Base-by-base conservation (phyloP, 2,329 filamentous ascomycete genomes). In the Pseudocercospora fuligena region DNA sequence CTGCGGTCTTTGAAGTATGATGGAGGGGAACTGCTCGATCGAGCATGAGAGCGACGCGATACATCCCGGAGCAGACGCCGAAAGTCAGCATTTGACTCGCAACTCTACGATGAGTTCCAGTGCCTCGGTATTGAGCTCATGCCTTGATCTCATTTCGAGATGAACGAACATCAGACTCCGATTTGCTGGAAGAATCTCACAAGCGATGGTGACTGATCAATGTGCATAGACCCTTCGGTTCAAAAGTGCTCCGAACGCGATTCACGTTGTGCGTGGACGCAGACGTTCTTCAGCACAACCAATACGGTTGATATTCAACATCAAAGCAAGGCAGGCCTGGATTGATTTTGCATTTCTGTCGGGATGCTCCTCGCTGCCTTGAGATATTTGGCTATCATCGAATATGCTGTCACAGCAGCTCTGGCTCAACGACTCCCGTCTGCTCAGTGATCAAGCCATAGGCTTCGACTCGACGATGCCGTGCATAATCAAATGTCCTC, bases 401-500 rank as follows among this genome's bases (percentile, higher is more conserved):
- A 43, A 43, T n/a, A 19, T 43, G 14, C 40, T 19, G 14, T 31
- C 25, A 56, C 46, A 79, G 68, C 27, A 79, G 63, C 51, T 77
- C 74, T 6, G 75, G 76, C 73, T 81, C 79, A 4, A 78, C 67
- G 33, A 80, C 78, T 0, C 82, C 82, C 6, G 80, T 80, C 74
- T 83, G 81, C 57, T 76, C 70, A 16, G 77, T 71, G 25, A 83
- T 78, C 27, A 79, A 73, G 1, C 75, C 75, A 66, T 84, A 83
- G 36, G 81, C 77, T 73, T 83, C 82, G 9, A 80, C 75, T 69
- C 82, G 75, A 60, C 82, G 74, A 75, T 84, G 82, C 69, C 78
- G 78, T 23, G 73, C 79, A 70, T 82, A 81, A 75, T 83, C 74
- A 78, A 86, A 84, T 9, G 75, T 77, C 67, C 81, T 82, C 69